Base-by-base conservation (phyloP, 2,329 filamentous ascomycete species). In the Nigrospora sphaerica region DNA sequence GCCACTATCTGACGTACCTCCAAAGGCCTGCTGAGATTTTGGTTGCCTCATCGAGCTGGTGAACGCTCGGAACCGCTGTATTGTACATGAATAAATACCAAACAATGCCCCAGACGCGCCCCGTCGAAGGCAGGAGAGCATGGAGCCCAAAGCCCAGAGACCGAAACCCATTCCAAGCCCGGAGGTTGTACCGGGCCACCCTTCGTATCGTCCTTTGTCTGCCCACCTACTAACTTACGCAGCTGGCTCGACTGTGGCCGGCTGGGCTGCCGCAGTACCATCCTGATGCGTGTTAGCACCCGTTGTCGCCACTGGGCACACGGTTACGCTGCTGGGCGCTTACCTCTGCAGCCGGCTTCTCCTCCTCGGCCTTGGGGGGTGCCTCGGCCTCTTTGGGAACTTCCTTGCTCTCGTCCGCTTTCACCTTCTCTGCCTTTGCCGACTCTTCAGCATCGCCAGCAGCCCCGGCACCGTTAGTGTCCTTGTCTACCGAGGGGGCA, bases 321-420 rank as follows among this genome's bases (percentile, higher is more conserved):
- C 13, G 23, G 6, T 6, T 14, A 10, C 46, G 7, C 42, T 48
- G 44, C 28, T 41, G 45, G 19, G 37, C 44, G 54, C 59, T 55
- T 58, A 66, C 65, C 54, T 69, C 64, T 46, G 71, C 69, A 31
- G 55, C 53, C 45, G 53, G 50, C 57, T 63, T 61, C 34, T 62
- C 61, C 17, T 63, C 57, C n/a, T 57, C 54, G 37, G 57, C 53
- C 47, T 62, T 61, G 12, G 52, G 32, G 23, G 23, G 5, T 28
- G 23, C 23, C 23, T 50, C 46, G 3, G 49, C 47, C 31, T 53
- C 51, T 35, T 52, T 46, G 34, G 16, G 32, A 28, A 42, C 35
- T 14, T 32, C 43, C 43, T 52, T 55, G 16, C 38, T 19, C 6
- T 48, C 39, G 14, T 55, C 32, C 45, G 46, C 52, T 37, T 62